Evolutionary conservation across 768 basidiomycete genomes (phyloP).

Genomic region (Neoboletus brunneissimus): DNA sequence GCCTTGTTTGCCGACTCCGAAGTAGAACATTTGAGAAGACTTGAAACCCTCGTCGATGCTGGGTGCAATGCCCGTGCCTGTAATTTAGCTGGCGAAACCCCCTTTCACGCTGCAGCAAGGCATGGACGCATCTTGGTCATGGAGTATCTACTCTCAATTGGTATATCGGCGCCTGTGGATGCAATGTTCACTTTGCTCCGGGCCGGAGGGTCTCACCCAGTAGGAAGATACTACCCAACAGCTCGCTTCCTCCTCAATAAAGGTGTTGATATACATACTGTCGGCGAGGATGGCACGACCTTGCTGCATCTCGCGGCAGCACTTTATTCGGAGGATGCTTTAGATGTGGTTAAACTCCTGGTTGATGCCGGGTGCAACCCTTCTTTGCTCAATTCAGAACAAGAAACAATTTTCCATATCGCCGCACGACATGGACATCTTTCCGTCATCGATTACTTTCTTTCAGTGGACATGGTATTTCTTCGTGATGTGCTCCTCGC

Average conservation of each 20-base stretch:
- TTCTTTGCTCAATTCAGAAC: not conserved
- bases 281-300: not conserved
- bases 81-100: not conserved
- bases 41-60: not conserved
- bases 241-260: not conserved
- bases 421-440: not conserved
- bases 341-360: not conserved
- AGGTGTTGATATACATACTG: not conserved
- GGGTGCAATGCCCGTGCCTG: conserved; percentile 2
- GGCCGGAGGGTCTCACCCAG: not conserved
- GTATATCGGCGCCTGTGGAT: not conserved
- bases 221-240: not conserved
- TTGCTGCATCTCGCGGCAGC: not conserved
- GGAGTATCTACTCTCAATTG: not conserved
- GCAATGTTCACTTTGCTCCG: not conserved
- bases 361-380: not conserved
- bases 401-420: not conserved
- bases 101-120: not conserved
- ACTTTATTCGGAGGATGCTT: not conserved
- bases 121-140: not conserved
- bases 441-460: not conserved
- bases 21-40: not conserved
- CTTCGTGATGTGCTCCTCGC: not conserved
- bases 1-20: not conserved
- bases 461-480: not conserved